Conservation (phyloP, 805 yeast species). For the Allodekkera sacchari region DNA sequence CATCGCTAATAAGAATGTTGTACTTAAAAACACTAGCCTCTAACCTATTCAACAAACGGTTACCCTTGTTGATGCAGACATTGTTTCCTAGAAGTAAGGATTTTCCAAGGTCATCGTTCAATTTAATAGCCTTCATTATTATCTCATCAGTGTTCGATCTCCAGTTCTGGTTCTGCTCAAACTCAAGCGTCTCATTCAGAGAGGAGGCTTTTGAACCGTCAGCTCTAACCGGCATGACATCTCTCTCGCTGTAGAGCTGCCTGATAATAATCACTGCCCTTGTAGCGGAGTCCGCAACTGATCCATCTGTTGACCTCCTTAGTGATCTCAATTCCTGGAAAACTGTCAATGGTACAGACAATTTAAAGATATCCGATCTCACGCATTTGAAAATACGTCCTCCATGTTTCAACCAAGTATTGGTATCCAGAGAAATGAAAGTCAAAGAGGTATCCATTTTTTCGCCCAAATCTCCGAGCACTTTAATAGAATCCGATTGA, state of each 20-base stretch:
- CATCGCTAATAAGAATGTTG: slow-evolving; percentile 65
- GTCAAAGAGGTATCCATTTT: slow-evolving; percentile 50
- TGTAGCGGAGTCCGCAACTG: slow-evolving; percentile 73
- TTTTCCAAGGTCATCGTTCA: slow-evolving; percentile 24
- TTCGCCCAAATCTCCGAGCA: slow-evolving; percentile 45
- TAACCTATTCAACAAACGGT: slow-evolving; percentile 23
- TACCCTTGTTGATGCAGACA: slow-evolving; percentile 12
- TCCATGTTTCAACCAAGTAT: slow-evolving; percentile 75
- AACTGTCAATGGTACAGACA: slow-evolving; percentile 64
- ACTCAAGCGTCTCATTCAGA: slow-evolving; percentile 64
- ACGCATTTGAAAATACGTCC: slow-evolving; percentile 68
- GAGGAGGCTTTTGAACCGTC: slow-evolving; percentile 64
- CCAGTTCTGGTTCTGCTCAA: slow-evolving; percentile 69
- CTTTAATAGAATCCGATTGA: slow-evolving; percentile 8
- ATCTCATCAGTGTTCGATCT: slow-evolving; percentile 65
- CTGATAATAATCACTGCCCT: slow-evolving; percentile 69
- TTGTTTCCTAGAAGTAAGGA: slow-evolving; percentile 19
- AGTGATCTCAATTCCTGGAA: slow-evolving; percentile 70
- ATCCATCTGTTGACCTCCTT: slow-evolving; percentile 61
- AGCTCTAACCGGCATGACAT: slow-evolving; percentile 52
- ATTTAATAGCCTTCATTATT: slow-evolving; percentile 42
- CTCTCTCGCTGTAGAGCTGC: slow-evolving; percentile 50
- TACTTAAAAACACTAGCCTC: slow-evolving; percentile 40
- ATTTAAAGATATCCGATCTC: slow-evolving; percentile 46
- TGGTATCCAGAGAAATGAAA: slow-evolving; percentile 62